Evolutionary conservation across 1,139 yeast species (phyloP), one percentile per base, ranked within the genome.

Genomic region (Yamadazyma songkhlaensis): DNA sequence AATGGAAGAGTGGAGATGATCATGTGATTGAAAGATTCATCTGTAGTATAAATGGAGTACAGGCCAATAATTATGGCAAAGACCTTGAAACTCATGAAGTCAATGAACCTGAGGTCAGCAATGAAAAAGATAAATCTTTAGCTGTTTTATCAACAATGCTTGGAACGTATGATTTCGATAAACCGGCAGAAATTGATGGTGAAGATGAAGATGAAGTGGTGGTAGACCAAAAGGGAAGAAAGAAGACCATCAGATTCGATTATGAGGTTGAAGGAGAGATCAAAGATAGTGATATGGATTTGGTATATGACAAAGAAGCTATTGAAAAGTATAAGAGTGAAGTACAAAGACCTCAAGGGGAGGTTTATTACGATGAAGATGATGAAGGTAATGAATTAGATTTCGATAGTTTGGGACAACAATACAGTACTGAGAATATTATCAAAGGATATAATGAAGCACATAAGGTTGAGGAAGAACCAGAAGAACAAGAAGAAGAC

Each of bases 1-100:
- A 71, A 31, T 92, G 98, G 98, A 74, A 72, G 48, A 88, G 88
- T 59, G 94, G 94, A 7, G 80, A 79, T 47, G 87, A 84, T 38
- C 95, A 87, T 55, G 72, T 85, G 7, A 72, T 88, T 13, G 96
- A 89, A 51, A 69, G 79, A 46, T 29, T 33, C 9, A 38, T 25
- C 14, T 62, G 68, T 42, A 66, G 58, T 4, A 54, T 61, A 3
- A 45, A 47, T 22, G 62, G 60, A 3, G 42, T 31, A 1, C 58
- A 51, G 22, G 59, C 57, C 1, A 38, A 29, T 15, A 36, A 36
- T 20, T 54, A 55, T 34, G 51, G 50, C 11, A 51, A 49, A 32
- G 45, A 48, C 36, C 49, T 51, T 33, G 55, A n/a, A 8, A 17
- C 11, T 47, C 21, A 23, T 11, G 13, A 8, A 3, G 6, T 4